These are phyloP conservation scores for Candida nanaspora DNA, from an alignment of 805 yeast genomes.

Conservation along the genomic window DNA sequence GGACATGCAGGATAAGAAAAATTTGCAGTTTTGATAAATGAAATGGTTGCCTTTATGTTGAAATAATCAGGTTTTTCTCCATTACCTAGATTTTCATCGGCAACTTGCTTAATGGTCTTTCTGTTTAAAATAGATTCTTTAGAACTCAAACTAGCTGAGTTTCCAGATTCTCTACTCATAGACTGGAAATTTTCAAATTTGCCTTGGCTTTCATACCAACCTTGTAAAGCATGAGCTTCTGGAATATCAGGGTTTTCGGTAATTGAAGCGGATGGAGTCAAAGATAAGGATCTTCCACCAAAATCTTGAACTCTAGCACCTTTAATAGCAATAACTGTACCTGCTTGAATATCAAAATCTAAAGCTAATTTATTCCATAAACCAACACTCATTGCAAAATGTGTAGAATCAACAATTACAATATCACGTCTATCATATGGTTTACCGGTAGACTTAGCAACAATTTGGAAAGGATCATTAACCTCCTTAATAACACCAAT, in stretches of 20 bases:
- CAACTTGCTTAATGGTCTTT: slow-evolving; percentile 59
- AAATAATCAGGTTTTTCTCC: slow-evolving; percentile 78
- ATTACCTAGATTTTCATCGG: slow-evolving; percentile 60
- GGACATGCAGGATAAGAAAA: slow-evolving; percentile 89
- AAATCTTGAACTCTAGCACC: slow-evolving; percentile 87
- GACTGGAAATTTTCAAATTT: slow-evolving; percentile 52
- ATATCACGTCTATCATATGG: slow-evolving; percentile 91
- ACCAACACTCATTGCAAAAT: slow-evolving; percentile 68
- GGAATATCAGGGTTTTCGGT: slow-evolving; percentile 80
- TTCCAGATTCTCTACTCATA: slow-evolving; percentile 45
- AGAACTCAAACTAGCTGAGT: slow-evolving; percentile 21
- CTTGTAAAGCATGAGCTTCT: slow-evolving; percentile 82
- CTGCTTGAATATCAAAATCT: slow-evolving; percentile 65
- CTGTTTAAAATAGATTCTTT: slow-evolving; percentile 45
- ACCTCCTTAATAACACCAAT: slow-evolving; percentile 80
- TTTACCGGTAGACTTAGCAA: slow-evolving; percentile 82
- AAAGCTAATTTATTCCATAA: slow-evolving; percentile 87
- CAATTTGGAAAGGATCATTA: slow-evolving; percentile 66
- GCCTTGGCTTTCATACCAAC: slow-evolving; percentile 91
- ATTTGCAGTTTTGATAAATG: slow-evolving; percentile 63
- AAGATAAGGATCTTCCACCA: slow-evolving; percentile 75
- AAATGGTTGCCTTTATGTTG: slow-evolving; percentile 65
- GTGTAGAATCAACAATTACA: slow-evolving; percentile 77
- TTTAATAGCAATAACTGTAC: slow-evolving; percentile 85
- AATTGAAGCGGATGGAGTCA: slow-evolving; percentile 72